A percentile compares a stretch with the other conserved stretches of the same genome.
phyloP scores from a whole-genome alignment of 805 yeast genomes.

The Candida insectorum region DNA sequence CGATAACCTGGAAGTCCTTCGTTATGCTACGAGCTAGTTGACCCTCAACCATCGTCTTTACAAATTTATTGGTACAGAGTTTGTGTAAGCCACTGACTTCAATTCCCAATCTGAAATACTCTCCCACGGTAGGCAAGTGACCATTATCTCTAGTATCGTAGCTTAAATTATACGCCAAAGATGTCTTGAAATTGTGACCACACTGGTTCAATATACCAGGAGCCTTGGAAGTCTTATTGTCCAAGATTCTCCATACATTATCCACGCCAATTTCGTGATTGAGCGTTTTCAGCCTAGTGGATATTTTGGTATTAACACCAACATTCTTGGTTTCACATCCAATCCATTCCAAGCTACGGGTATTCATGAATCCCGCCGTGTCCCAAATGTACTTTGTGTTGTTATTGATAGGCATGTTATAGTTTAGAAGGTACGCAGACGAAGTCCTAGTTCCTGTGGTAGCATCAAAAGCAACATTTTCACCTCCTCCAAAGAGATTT shows the following conservation, averaged over 20 bases:
- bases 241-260: conserved; percentile 40
- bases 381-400: conserved; percentile 39
- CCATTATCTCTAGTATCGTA: conserved; percentile 45
- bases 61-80: conserved; percentile 26
- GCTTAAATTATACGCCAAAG: conserved; percentile 35
- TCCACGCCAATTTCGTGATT: conserved; percentile 50
- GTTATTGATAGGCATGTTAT: conserved; percentile 43
- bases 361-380: conserved; percentile 37
- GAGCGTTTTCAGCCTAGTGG: conserved; percentile 25
- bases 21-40: conserved; percentile 27
- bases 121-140: conserved; percentile 44
- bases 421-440: conserved; percentile 48
- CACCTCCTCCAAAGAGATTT: conserved; percentile 59
- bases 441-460: conserved; percentile 47
- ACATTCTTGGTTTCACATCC: conserved; percentile 41
- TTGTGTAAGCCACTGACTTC: conserved; percentile 33
- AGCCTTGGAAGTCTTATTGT: conserved; percentile 26
- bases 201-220: conserved; percentile 34
- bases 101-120: conserved; percentile 29
- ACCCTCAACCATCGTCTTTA: conserved; percentile 42
- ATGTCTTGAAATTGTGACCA: conserved; percentile 45
- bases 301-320: conserved; percentile 42
- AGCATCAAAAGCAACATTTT: conserved; percentile 49
- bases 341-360: conserved; percentile 47
- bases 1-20: conserved; percentile 18